Evolutionary conservation across 805 yeast species (phyloP).

Genomic region (Wickerhamiella qilinensis): DNA sequence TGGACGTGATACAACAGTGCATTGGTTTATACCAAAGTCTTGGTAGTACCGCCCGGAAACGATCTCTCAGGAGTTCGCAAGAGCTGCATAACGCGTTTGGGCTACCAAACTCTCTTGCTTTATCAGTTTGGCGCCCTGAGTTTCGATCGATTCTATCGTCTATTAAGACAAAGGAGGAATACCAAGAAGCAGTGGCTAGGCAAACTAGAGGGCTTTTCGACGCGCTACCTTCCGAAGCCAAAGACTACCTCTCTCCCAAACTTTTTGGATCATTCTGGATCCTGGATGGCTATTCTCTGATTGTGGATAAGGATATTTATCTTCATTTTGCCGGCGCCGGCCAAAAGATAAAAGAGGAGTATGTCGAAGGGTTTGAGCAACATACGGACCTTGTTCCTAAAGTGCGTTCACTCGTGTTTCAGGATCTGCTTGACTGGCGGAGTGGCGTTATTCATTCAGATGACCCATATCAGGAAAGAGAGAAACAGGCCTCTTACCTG

Average conservation of each 20-base stretch:
- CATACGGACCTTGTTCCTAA: neutral
- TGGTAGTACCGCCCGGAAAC: neutral
- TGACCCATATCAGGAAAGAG: neutral
- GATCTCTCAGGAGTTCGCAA: neutral
- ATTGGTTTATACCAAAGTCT: conserved; percentile 37
- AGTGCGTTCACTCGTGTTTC: neutral
- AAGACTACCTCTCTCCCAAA: conserved; percentile 19
- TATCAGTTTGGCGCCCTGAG: neutral
- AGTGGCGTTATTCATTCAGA: too few species aligned
- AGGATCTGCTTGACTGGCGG: conserved; percentile 2
- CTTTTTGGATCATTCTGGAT: conserved; percentile 60
- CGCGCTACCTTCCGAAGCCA: conserved; percentile 13
- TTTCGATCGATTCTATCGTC: neutral
- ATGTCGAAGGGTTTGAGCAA: too few species aligned
- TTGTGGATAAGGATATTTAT: neutral
- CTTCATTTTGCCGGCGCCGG: neutral
- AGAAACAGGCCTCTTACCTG: conserved; percentile 19
- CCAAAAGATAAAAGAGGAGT: neutral
- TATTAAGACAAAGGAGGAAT: neutral
- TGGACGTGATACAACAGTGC: conserved; percentile 48
- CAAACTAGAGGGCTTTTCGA: conserved; percentile 5
- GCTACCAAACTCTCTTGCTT: neutral
- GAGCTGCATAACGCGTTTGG: neutral
- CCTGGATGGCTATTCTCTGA: conserved; percentile 53
- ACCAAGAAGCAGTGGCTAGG: neutral